Evolutionary conservation across 176 grass and related monocot species (phyloP), one percentile per base, ranked within the genome.

Genomic region (Tillandsia leiboldiana): DNA sequence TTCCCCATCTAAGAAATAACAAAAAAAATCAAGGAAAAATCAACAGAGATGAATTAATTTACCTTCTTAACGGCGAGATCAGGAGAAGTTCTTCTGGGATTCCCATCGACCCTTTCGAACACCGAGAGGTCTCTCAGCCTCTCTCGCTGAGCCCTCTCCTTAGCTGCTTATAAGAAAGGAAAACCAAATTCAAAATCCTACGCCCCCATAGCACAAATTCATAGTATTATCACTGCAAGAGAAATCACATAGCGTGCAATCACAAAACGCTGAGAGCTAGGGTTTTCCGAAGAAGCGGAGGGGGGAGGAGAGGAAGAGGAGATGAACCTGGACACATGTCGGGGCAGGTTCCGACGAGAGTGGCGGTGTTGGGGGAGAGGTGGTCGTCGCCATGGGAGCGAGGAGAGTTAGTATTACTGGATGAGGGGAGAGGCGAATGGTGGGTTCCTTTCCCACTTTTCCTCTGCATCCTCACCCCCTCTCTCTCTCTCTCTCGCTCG

Each of bases 11-110:
- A 29, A 54, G 10, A 74, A 66, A 49, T 52, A 42, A 27, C 27
- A 75, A 64, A 65, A 48, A 65, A 66, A 17, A n/a, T 3, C 9
- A 47, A 52, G 48, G 14, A 26, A 26, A 48, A 42, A 65, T 17
- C 47, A 14, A 10, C 28, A 51, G 51, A 64, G 64, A 63, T 65
- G 70, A 64, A 79, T 5, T 5, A 42, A 24, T 76, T 81, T 69
- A 96, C 92, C 83, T 96, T 96, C 65, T 92, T 96, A 70, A 96
- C 86, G 54, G 92, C 92, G 13, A 92, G 76, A 52, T 61, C 64
- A 48, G 81, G 73, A 70, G 92, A 92, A 23, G 88, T 92, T 74
- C 81, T 81, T 33, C 22, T 26, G 8, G 76, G 81, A 74, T 96
- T 69, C 22, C 86, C 74, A 42, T 63, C 42, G 59, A 85, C 69